These are phyloP conservation scores for Aspergillus ochraceus DNA, from an alignment of 2,329 filamentous ascomycete genomes.

Conservation along the genomic window DNA sequence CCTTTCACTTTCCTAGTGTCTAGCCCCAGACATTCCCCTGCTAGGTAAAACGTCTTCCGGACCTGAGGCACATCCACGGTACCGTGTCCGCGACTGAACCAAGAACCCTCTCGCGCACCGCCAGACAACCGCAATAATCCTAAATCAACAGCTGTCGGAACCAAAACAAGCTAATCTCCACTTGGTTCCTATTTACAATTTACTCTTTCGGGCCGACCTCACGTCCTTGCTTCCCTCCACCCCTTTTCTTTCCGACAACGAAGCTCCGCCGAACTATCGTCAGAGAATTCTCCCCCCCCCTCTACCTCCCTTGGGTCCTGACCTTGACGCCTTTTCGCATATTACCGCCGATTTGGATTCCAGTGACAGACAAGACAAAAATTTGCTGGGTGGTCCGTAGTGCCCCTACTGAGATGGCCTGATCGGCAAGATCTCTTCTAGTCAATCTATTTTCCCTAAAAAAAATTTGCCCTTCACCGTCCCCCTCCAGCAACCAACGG, in stretches of 20 bases:
- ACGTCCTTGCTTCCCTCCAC: conserved; percentile 13
- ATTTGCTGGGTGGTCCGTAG: conserved; percentile 10
- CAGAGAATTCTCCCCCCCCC: neutral
- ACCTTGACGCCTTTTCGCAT: conserved; percentile 7
- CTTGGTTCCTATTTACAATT: conserved; percentile 34
- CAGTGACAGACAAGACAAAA: conserved; percentile 5
- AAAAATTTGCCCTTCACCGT: conserved; percentile 11
- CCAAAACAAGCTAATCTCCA: conserved; percentile 15
- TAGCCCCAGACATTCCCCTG: neutral
- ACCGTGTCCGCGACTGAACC: conserved; percentile 18
- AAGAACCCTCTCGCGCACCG: conserved; percentile 20
- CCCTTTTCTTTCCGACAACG: conserved; percentile 16
- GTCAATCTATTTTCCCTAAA: conserved; percentile 18
- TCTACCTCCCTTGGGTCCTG: conserved; percentile 12
- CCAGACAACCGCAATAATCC: conserved; percentile 10
- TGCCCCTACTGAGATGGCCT: conserved; percentile 30
- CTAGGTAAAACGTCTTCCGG: conserved; percentile 6
- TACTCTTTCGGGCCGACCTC: conserved; percentile 29
- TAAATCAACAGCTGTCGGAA: conserved; percentile 5
- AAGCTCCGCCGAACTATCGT: conserved; percentile 4
- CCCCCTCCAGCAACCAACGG: neutral
- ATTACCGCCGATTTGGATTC: conserved; percentile 5
- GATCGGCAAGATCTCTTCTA: conserved; percentile 18
- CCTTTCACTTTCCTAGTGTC: neutral
- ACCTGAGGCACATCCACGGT: conserved; percentile 20